Percentiles rank a stretch among this genome's conserved stretches.
These are phyloP conservation scores for Metarhizium anisopliae DNA, from an alignment of 2,329 filamentous ascomycete species.

Conservation along the genomic window DNA sequence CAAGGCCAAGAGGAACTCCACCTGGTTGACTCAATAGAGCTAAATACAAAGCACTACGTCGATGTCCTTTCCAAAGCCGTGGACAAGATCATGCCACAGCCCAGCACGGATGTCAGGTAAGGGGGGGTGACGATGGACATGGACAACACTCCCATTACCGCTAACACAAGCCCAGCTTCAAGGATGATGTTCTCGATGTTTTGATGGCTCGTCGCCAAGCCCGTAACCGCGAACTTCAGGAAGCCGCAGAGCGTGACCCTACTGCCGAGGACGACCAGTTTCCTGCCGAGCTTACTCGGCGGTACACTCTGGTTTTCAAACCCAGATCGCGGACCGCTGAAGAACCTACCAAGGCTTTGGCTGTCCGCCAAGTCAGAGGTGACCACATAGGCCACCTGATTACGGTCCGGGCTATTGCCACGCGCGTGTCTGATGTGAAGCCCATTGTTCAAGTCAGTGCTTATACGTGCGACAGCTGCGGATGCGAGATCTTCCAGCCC, in stretches of 20 bases:
- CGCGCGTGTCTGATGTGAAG: conserved; percentile 94
- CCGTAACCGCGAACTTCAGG: conserved; percentile 69
- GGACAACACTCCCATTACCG: background rate
- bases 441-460: conserved; percentile 95
- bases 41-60: conserved; percentile 91
- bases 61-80: conserved; percentile 84
- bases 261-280: conserved; percentile 67
- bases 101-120: conserved; percentile 68
- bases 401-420: conserved; percentile 88
- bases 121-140: conserved; percentile 15
- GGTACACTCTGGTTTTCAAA: conserved; percentile 96
- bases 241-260: conserved; percentile 59
- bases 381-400: conserved; percentile 91
- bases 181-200: conserved; percentile 94
- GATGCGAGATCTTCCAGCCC: conserved; percentile 95
- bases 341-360: conserved; percentile 56
- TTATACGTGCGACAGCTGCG: conserved; percentile 94
- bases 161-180: conserved; percentile 56
- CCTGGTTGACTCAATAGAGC: conserved; percentile 76
- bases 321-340: conserved; percentile 67
- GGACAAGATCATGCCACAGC: conserved; percentile 74
- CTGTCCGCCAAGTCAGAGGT: conserved; percentile 87
- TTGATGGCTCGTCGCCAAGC: conserved; percentile 87
- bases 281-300: conserved; percentile 80
- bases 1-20: conserved; percentile 57